These are phyloP conservation scores for Boletellus sp. DNA, from an alignment of 1,284 basidiomycete species.

Conservation along the genomic window DNA sequence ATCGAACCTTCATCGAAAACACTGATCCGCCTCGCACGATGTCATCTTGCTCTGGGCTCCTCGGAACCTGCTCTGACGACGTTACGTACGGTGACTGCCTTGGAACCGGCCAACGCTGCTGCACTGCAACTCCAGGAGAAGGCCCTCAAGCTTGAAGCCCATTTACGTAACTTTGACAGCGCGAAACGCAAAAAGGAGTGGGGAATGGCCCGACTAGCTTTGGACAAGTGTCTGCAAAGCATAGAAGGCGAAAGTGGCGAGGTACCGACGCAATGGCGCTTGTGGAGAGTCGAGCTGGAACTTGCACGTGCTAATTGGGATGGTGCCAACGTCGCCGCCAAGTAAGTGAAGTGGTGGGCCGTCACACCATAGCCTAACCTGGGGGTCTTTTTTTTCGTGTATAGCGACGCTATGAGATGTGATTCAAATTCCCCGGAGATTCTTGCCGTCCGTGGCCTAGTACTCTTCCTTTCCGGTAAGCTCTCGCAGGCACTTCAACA, in stretches of 20 bases:
- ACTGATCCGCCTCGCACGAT: conserved; percentile 73
- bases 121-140: conserved; percentile 60
- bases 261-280: conserved; percentile 71
- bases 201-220: conserved; percentile 64
- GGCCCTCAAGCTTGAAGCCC: conserved; percentile 57
- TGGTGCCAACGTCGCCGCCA: conserved; percentile 65
- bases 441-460: conserved; percentile 75
- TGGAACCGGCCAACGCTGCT: conserved; percentile 55
- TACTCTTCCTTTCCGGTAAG: conserved; percentile 75
- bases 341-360: conserved; percentile 44
- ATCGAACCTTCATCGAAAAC: conserved; percentile 57
- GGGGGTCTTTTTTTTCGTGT: not conserved
- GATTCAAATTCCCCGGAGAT: conserved; percentile 77
- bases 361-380: conserved; percentile 2
- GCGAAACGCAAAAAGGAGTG: conserved; percentile 63
- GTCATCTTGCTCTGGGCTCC: conserved; percentile 74
- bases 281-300: conserved; percentile 78
- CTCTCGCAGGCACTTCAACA: conserved; percentile 73
- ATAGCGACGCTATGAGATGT: conserved; percentile 73
- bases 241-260: conserved; percentile 74
- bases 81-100: conserved; percentile 50
- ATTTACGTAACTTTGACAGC: conserved; percentile 60
- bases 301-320: conserved; percentile 69
- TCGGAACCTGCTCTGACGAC: conserved; percentile 62
- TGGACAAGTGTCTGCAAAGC: conserved; percentile 68